phyloP scores from a whole-genome alignment of 2,329 filamentous ascomycete genomes.

The Trichoderma sp. region DNA sequence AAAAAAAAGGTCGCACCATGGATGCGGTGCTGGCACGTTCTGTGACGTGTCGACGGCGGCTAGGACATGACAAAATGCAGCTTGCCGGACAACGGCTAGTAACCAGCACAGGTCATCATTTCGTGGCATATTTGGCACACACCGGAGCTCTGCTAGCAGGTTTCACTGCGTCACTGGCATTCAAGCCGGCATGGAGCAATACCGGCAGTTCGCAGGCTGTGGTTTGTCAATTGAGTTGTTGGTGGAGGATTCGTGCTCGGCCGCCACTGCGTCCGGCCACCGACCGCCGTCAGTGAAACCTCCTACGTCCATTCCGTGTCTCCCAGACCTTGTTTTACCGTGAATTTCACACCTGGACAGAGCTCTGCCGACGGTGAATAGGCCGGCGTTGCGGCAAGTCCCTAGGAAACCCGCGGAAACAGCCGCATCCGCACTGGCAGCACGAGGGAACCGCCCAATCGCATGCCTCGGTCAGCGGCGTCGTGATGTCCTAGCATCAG shows the following conservation, averaged over 20 bases:
- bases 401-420: neutral
- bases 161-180: conserved; percentile 6
- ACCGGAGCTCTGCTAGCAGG: neutral
- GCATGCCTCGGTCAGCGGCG: neutral
- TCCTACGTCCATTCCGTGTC: neutral
- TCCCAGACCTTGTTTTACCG: neutral
- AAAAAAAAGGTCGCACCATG: conserved; percentile 1
- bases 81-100: neutral
- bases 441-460: neutral
- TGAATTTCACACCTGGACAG: neutral
- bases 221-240: neutral
- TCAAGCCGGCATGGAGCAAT: neutral
- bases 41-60: conserved; percentile 14
- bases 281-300: neutral
- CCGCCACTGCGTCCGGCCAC: neutral
- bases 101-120: neutral
- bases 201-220: neutral
- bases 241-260: conserved; percentile 4
- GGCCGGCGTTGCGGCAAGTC: neutral
- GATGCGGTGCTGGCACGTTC: neutral
- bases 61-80: conserved; percentile 8
- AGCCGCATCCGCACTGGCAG: conserved; percentile 10
- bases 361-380: neutral
- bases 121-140: neutral
- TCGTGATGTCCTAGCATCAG: neutral